Evolutionary conservation across 192 early-diverging fungal genomes (phyloP).

Genomic region (Chytriomyces hyalinus): DNA sequence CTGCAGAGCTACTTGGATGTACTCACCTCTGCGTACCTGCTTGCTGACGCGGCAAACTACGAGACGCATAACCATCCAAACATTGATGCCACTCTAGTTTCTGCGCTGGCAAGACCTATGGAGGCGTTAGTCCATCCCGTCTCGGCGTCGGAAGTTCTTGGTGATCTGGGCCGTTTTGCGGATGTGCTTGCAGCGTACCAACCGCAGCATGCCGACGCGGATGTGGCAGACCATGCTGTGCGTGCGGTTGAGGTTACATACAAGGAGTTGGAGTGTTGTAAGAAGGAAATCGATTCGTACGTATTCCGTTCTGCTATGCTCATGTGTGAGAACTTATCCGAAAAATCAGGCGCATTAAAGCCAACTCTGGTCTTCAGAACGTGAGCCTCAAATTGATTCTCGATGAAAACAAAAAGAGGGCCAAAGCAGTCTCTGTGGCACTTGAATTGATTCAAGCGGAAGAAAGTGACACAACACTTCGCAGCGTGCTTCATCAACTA

Average conservation of each 20-base stretch:
- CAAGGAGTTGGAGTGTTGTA: neutral
- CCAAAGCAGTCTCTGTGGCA: slow-evolving; percentile 10
- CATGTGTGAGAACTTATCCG: neutral
- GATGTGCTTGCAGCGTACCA: slow-evolving; percentile 37
- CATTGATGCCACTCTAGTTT: slow-evolving; percentile 44
- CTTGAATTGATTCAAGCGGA: slow-evolving; percentile 11
- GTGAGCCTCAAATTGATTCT: neutral
- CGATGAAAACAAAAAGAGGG: slow-evolving; percentile 1
- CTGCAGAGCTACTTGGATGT: slow-evolving; percentile 43
- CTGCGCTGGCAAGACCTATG: slow-evolving; percentile 40
- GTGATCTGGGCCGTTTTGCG: slow-evolving; percentile 31
- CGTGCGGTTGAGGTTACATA: slow-evolving; percentile 13
- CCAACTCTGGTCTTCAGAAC: neutral
- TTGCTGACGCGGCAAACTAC: slow-evolving; percentile 50
- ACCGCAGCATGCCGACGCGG: neutral
- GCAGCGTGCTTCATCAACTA: neutral
- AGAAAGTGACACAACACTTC: neutral
- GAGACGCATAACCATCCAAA: slow-evolving; percentile 46
- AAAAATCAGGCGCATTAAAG: neutral
- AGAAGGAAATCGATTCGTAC: slow-evolving; percentile 16
- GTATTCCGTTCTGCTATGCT: too few species aligned
- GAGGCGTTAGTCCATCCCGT: slow-evolving; percentile 47
- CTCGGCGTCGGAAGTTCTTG: slow-evolving; percentile 24
- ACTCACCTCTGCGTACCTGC: slow-evolving; percentile 44
- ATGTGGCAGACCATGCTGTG: neutral